Conservation (phyloP, 1,139 yeast species). For the Meyerozyma guilliermondii region DNA sequence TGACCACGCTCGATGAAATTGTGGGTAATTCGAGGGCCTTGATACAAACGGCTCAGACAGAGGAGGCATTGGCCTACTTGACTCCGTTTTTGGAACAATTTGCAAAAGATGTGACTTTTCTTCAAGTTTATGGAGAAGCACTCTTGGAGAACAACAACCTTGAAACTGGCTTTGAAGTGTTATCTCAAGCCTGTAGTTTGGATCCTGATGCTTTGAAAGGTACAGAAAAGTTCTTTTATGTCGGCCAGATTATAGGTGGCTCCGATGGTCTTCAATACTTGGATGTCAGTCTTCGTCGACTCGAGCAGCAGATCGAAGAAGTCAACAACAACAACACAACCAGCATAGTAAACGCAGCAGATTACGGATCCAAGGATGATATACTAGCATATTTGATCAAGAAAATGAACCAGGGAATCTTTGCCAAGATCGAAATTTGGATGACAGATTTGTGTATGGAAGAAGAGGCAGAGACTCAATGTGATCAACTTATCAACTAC, state of each 20-base stretch:
- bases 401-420: constrained; percentile 67
- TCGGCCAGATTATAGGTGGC: constrained; percentile 91
- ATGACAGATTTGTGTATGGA: constrained; percentile 99
- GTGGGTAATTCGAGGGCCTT: constrained; percentile 23
- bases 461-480: constrained; percentile 74
- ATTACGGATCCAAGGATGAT: constrained; percentile 24
- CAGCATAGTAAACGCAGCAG: constrained; percentile 15
- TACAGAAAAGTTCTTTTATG: constrained; percentile 76
- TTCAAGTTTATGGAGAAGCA: constrained; percentile 61
- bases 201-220: constrained; percentile 67
- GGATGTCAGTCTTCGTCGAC: constrained; percentile 55
- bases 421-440: constrained; percentile 93
- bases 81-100: constrained; percentile 24
- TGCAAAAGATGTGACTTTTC: constrained; percentile 26
- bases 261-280: constrained; percentile 64
- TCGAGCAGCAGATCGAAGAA: constrained; percentile 37
- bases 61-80: constrained; percentile 34
- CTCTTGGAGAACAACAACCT: constrained; percentile 74
- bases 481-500: constrained; percentile 66
- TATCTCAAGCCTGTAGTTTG: constrained; percentile 58
- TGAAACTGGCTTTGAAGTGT: constrained; percentile 66
- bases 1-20: constrained; percentile 8
- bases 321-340: constrained; percentile 21
- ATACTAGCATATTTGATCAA: constrained; percentile 38
- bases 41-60: constrained; percentile 36